Base-by-base conservation (phyloP, 2,329 filamentous ascomycete species). In the Penicillium freii region DNA sequence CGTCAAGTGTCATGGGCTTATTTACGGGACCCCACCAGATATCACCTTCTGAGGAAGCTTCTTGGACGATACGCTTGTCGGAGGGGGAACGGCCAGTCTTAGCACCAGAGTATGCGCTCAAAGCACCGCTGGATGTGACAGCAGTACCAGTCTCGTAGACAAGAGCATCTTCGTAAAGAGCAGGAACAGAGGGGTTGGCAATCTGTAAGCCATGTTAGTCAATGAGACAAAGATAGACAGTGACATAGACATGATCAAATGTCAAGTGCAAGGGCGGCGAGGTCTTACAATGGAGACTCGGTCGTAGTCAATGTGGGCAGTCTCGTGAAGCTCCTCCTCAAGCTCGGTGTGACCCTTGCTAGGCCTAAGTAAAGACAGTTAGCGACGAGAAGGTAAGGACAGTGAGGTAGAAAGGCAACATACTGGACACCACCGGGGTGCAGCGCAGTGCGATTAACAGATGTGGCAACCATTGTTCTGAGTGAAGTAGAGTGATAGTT, bases 11-110 rank as follows among this genome's bases (percentile, higher is more conserved):
- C 94, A 99, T 99, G 74, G 93, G 90, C 86, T 97, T 97, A 85
- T 99, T 99, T 68, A 99, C 94, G 56, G 94, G 93, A 72, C 94
- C 94, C 94, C 94, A 97, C 94, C 94, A 99, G 72, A 99, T 85
- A 61, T 99, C 87, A 56, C 94, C 88, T 77, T 96, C 88, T 64
- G 94, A 97, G 62, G 86, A 82, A 59, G 87, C 81, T 78, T 99
- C 94, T 81, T 95, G 87, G 74, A 99, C 94, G 74, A 99, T 90
- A 76, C 94, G 89, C 88, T 99, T 99, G 81, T 99, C 94, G 55
- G 91, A 87, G 25, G 94, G 94, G 61, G 94, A 99, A 66, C 94
- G 92, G 62, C 94, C 94, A 61, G 94, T 99, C 86, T 99, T 99
- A 71, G 92, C 90, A 71, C 94, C 94, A 46, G 94, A 97, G 84